Base-by-base conservation (phyloP, 257 asterid genomes). In the Solanum pinnatisectum region DNA sequence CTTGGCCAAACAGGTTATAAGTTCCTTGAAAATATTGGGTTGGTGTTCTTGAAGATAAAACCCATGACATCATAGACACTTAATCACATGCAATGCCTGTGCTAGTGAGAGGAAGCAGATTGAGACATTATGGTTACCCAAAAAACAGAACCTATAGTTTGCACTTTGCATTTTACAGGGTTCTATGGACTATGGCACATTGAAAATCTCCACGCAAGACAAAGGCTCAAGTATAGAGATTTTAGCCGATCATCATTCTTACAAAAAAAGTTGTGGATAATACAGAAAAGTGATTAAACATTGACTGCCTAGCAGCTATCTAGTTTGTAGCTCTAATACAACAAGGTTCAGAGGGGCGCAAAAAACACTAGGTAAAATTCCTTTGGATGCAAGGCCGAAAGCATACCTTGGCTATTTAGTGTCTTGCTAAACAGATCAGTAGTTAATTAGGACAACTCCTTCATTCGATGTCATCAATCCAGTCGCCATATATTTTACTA, bases 381-480 rank as follows among this genome's bases (percentile, higher is more conserved):
- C 84, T 78, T 44, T 8, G 37, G 25, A 1, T 25, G 65, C 65
- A 15, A 42, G 39, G 65, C 84, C 25, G 84, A 78, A 42, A 79
- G 40, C 85, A 27, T 11, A 5, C 85, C 6, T 25, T 27, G 25
- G 40, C 85, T 81, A 44, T 46, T 81, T 56, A 77, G 37, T 78
- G 60, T 42, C 63, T 44, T 15, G 65, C 27, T 79, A 79, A 79
- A 79, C 40, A 15, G 84, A 27, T 79, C 8, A 79, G 39, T 42
- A 79, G 84, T 27, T 79, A 79, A 79, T 18, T 42, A 78, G 13
- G 84, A 46, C 16, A 32, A 46, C 42, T 81, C 68, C 78, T 81
- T 87, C 76, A 89, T 88, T 94, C 92, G 2, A 94, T 89, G 73
- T 93, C 98, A 79, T 94, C 98, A 35, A 94, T 94, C 98, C 96